Percentiles rank a stretch among this genome's conserved stretches.
Evolutionary conservation across 1,284 basidiomycete species (phyloP).

Genomic region (Melampsora americana): DNA sequence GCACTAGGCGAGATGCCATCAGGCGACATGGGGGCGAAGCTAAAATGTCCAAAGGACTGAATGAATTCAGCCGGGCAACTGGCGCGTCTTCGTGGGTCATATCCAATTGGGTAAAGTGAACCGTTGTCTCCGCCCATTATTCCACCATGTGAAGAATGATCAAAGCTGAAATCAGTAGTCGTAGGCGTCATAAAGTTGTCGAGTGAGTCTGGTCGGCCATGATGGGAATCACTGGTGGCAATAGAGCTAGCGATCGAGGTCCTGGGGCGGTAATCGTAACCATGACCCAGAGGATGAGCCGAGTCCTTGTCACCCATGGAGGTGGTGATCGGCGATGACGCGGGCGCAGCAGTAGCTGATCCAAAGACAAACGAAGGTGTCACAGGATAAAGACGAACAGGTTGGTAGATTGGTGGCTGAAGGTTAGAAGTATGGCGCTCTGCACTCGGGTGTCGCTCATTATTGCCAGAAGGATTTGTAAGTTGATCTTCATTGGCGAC

Average conservation of each 20-base stretch:
- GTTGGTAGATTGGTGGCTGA: no score
- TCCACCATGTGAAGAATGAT: background rate
- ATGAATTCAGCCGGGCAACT: constrained; percentile 46
- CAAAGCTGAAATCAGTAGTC: constrained; percentile 19
- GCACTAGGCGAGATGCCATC: background rate
- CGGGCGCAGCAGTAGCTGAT: no score
- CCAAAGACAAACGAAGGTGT: no score
- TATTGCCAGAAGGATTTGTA: no score
- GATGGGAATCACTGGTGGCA: background rate
- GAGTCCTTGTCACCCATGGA: no score
- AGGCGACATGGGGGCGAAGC: constrained; percentile 17
- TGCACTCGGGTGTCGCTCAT: no score
- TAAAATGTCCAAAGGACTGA: constrained; percentile 43
- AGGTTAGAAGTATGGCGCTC: no score
- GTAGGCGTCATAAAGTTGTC: constrained; percentile 13
- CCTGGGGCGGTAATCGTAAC: no score
- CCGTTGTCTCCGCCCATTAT: background rate
- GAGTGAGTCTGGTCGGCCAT: background rate
- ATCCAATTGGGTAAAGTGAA: constrained; percentile 17
- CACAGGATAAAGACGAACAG: no score
- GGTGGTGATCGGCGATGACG: no score
- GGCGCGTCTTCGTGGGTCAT: constrained; percentile 42
- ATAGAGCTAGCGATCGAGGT: background rate
- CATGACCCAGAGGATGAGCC: no score
- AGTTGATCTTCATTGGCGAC: no score